phyloP scores from a whole-genome alignment of 495 filamentous ascomycete species.

The Xylaria longipes region DNA sequence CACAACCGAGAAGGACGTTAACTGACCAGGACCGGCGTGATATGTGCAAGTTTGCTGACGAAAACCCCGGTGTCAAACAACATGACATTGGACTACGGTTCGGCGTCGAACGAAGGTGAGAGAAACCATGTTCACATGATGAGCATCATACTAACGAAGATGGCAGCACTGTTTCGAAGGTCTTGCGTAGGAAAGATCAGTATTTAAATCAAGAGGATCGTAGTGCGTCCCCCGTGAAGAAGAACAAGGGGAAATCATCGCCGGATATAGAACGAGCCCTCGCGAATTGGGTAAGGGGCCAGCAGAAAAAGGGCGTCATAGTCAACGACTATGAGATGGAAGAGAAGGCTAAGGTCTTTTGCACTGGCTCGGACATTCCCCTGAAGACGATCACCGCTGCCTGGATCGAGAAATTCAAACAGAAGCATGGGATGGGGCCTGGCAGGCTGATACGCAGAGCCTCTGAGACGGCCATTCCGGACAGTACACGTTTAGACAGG shows the following conservation, averaged over 20 bases:
- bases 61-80: slow-evolving; percentile 94
- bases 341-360: slow-evolving; percentile 88
- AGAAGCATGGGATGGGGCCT: slow-evolving; percentile 79
- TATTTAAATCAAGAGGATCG: slow-evolving; percentile 91
- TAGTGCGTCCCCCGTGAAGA: slow-evolving; percentile 85
- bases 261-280: slow-evolving; percentile 92
- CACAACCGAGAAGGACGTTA: slow-evolving; percentile 84
- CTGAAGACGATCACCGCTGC: slow-evolving; percentile 73
- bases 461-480: slow-evolving; percentile 69
- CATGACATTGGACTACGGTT: slow-evolving; percentile 97
- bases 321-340: slow-evolving; percentile 84
- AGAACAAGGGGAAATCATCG: slow-evolving; percentile 87
- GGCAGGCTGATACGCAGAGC: slow-evolving; percentile 68
- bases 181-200: slow-evolving; percentile 94
- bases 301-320: slow-evolving; percentile 74
- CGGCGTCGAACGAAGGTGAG: slow-evolving; percentile 97
- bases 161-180: slow-evolving; percentile 95
- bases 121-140: slow-evolving; percentile 9
- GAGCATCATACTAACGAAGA: slow-evolving; percentile 12
- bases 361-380: slow-evolving; percentile 77
- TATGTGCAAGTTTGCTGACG: slow-evolving; percentile 96
- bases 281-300: slow-evolving; percentile 84
- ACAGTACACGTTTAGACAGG: slow-evolving; percentile 60
- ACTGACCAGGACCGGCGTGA: slow-evolving; percentile 89
- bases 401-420: slow-evolving; percentile 98